These are phyloP conservation scores for Termitomyces sp. DNA, from an alignment of 768 basidiomycete genomes.

Conservation along the genomic window DNA sequence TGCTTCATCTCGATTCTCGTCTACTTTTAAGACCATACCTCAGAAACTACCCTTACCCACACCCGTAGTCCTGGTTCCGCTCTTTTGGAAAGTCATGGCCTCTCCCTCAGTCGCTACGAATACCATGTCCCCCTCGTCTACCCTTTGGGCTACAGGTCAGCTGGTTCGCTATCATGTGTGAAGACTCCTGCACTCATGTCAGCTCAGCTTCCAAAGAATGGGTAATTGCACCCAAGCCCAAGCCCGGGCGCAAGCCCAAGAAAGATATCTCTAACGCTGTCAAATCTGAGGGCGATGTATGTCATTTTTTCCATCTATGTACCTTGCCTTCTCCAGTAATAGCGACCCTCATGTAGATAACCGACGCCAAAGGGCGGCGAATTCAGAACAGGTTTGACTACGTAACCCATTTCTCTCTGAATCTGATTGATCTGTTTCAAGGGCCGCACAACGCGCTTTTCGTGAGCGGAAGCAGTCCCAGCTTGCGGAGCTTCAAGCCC, in stretches of 20 bases:
- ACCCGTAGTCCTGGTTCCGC: slow-evolving; percentile 13
- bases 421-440: slow-evolving; percentile 27
- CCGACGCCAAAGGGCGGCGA: slow-evolving; percentile 62
- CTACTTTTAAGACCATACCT: slow-evolving; percentile 15
- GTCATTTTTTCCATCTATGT: slow-evolving; percentile 17
- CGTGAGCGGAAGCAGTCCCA: slow-evolving; percentile 88
- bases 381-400: slow-evolving; percentile 67
- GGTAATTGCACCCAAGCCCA: slow-evolving; percentile 84
- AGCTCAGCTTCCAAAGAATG: slow-evolving; percentile 81
- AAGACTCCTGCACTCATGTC: slow-evolving; percentile 11
- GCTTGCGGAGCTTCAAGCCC: slow-evolving; percentile 83
- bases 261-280: slow-evolving; percentile 46
- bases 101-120: slow-evolving; percentile 6
- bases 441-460: slow-evolving; percentile 88
- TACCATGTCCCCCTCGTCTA: slow-evolving; percentile 43
- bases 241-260: slow-evolving; percentile 87
- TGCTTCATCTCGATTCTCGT: slow-evolving; percentile 1
- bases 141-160: slow-evolving; percentile 77
- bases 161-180: slow-evolving; percentile 9
- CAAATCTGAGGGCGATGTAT: slow-evolving; percentile 47
- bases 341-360: slow-evolving; percentile 13
- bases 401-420: background rate
- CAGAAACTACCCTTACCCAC: slow-evolving; percentile 23
- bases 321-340: slow-evolving; percentile 2
- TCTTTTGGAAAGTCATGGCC: slow-evolving; percentile 3